phyloP scores from a whole-genome alignment of 1,139 yeast genomes.

The Debaryomyces subglobosus region DNA sequence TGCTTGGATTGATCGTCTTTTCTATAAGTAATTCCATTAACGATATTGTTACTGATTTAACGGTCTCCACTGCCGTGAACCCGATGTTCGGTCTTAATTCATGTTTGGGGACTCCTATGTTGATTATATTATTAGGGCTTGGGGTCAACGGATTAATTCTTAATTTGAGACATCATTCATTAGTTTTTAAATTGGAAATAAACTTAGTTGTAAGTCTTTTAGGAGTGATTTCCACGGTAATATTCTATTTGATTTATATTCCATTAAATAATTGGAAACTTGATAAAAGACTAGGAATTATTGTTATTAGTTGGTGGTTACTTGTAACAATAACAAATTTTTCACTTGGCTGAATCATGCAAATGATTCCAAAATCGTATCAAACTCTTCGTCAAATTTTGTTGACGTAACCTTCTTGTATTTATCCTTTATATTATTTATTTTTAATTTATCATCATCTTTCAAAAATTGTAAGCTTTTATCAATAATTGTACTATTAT shows the following conservation, averaged over 20 bases:
- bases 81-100: slow-evolving; percentile 45
- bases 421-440: slow-evolving; percentile 1
- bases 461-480: slow-evolving; percentile 1
- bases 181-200: slow-evolving; percentile 27
- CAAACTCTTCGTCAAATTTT: slow-evolving; percentile 2
- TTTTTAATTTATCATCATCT: not conserved
- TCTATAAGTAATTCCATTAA: slow-evolving; percentile 44
- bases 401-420: not conserved
- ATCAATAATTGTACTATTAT: not conserved
- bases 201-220: slow-evolving; percentile 31
- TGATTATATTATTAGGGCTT: slow-evolving; percentile 41
- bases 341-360: slow-evolving; percentile 14
- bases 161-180: slow-evolving; percentile 18
- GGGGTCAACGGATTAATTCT: slow-evolving; percentile 38
- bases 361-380: not conserved
- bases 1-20: slow-evolving; percentile 44
- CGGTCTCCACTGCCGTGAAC: slow-evolving; percentile 36
- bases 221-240: slow-evolving; percentile 28
- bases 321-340: slow-evolving; percentile 22
- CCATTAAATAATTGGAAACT: slow-evolving; percentile 40
- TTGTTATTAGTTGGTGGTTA: slow-evolving; percentile 27
- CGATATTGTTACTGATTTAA: slow-evolving; percentile 45
- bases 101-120: slow-evolving; percentile 47
- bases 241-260: slow-evolving; percentile 30
- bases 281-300: slow-evolving; percentile 33